Evolutionary conservation across 352 stramenopile species (phyloP).

Genomic region (Pythium monospermum): DNA sequence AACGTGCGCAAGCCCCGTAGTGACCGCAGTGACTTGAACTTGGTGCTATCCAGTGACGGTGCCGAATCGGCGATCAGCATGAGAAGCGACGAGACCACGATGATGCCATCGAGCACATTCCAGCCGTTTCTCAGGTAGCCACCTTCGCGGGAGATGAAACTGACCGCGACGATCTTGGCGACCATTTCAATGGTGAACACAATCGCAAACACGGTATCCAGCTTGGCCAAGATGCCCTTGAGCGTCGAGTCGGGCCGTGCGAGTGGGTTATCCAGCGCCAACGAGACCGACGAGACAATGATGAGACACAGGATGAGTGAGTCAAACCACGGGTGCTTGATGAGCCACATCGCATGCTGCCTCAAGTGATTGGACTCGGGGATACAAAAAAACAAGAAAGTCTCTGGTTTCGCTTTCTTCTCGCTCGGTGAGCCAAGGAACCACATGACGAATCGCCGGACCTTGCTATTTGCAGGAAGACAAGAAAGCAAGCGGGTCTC

Average conservation of each 20-base stretch:
- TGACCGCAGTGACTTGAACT: conserved; percentile 75
- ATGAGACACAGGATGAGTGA: conserved; percentile 80
- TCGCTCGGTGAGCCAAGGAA: conserved; percentile 1
- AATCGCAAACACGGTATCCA: conserved; percentile 73
- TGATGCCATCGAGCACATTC: conserved; percentile 89
- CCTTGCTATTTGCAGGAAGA: no score
- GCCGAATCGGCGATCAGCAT: conserved; percentile 55
- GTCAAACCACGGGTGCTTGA: conserved; percentile 77
- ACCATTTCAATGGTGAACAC: conserved; percentile 88
- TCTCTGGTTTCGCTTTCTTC: conserved; percentile 13
- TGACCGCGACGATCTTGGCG: conserved; percentile 85
- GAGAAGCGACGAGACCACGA: conserved; percentile 80
- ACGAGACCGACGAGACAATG: conserved; percentile 67
- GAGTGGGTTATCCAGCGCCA: conserved; percentile 87
- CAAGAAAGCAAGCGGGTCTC: no score
- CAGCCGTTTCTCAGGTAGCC: conserved; percentile 83
- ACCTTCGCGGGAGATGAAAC: conserved; percentile 56
- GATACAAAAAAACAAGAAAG: conserved; percentile 48
- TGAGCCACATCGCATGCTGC: conserved; percentile 34
- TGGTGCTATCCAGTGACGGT: conserved; percentile 22
- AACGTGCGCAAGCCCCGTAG: conserved; percentile 84
- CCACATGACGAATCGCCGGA: no score
- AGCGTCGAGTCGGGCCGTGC: conserved; percentile 40
- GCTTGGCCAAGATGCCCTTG: conserved; percentile 35
- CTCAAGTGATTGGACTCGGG: conserved; percentile 33